phyloP scores from a whole-genome alignment of 1,284 basidiomycete genomes.

The Clitocybe nebularis region DNA sequence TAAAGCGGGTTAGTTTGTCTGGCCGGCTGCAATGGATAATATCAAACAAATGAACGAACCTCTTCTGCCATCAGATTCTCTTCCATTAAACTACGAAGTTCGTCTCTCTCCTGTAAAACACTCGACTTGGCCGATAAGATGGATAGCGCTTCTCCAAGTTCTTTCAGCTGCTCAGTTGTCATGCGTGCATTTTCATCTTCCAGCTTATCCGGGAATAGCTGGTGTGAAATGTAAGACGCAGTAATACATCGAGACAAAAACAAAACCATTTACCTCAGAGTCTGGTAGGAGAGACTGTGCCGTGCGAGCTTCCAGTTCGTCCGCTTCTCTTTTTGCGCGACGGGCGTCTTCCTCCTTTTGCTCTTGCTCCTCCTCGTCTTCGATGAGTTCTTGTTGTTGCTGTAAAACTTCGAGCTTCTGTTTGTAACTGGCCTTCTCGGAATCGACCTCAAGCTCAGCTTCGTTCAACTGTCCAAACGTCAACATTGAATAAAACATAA shows the following conservation, averaged over 20 bases:
- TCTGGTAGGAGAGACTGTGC: conserved; percentile 78
- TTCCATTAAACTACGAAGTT: conserved; percentile 86
- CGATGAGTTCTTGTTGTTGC: conserved; percentile 98
- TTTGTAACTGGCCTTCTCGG: conserved; percentile 93
- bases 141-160: conserved; percentile 89
- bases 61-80: conserved; percentile 89
- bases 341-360: conserved; percentile 92
- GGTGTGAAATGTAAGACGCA: background rate
- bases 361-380: conserved; percentile 98
- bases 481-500: conserved; percentile 10
- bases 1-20: conserved; percentile 7
- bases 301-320: conserved; percentile 68
- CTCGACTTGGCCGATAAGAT: conserved; percentile 95
- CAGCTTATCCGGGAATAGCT: conserved; percentile 48
- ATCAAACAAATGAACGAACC: conserved; percentile 47
- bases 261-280: conserved; percentile 53
- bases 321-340: conserved; percentile 78
- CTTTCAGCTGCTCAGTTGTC: conserved; percentile 95
- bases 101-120: conserved; percentile 93
- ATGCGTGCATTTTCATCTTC: conserved; percentile 81
- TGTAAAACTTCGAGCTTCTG: conserved; percentile 97
- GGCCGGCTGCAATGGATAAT: background rate
- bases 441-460: conserved; percentile 93
- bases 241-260: conserved; percentile 1
- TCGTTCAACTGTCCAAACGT: conserved; percentile 76